Conservation (phyloP, 1,284 basidiomycete species). For the Sporisorium iseilematis-ciliati region DNA sequence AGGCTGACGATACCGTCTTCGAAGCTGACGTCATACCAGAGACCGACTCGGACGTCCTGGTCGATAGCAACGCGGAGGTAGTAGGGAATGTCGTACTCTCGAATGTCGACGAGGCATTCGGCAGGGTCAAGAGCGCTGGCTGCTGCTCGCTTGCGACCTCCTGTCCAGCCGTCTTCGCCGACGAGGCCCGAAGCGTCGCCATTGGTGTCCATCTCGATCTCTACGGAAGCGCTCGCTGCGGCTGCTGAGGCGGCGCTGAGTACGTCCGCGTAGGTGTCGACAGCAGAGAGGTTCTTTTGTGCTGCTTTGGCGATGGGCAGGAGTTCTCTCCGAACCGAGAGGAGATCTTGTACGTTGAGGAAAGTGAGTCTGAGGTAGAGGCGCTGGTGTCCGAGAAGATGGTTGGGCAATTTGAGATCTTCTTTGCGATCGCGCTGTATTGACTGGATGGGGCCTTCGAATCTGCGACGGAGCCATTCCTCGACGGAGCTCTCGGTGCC, state of each 20-base stretch:
- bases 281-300: slow-evolving; percentile 90
- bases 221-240: slow-evolving; percentile 39
- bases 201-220: slow-evolving; percentile 54
- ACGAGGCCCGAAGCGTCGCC: slow-evolving; percentile 68
- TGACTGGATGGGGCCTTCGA: slow-evolving; percentile 82
- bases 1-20: slow-evolving; percentile 84
- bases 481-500: slow-evolving; percentile 92
- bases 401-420: slow-evolving; percentile 94
- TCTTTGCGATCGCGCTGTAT: slow-evolving; percentile 88
- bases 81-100: slow-evolving; percentile 97
- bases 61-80: slow-evolving; percentile 98
- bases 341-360: slow-evolving; percentile 90
- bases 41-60: slow-evolving; percentile 94
- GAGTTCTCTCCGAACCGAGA: slow-evolving; percentile 87
- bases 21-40: slow-evolving; percentile 92
- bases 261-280: slow-evolving; percentile 99
- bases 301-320: slow-evolving; percentile 90
- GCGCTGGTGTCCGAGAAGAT: slow-evolving; percentile 89
- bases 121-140: slow-evolving; percentile 77
- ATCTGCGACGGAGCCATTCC: slow-evolving; percentile 94
- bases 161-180: slow-evolving; percentile 46
- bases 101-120: slow-evolving; percentile 91
- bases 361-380: slow-evolving; percentile 91
- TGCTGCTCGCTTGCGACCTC: slow-evolving; percentile 36
- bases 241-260: slow-evolving; percentile 73